These are phyloP conservation scores for Euphorbia peplus DNA, from an alignment of 345 rosid genomes.

Conservation along the genomic window DNA sequence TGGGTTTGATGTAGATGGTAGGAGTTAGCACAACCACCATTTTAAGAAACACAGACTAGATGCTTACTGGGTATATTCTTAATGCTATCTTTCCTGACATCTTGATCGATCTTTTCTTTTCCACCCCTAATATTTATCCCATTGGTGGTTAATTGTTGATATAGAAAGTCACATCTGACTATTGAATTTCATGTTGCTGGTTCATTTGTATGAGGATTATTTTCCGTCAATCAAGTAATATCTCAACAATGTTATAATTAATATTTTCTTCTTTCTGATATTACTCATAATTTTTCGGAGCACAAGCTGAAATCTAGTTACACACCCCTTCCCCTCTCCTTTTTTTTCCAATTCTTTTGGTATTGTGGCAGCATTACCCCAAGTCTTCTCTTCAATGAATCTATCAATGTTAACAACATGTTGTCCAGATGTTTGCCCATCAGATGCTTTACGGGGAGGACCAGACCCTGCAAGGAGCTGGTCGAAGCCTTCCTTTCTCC, in stretches of 20 bases:
- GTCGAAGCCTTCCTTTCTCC: neutral
- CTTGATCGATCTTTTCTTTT: neutral
- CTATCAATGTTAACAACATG: neutral
- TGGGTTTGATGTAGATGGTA: slow-evolving; percentile 74
- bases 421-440: neutral
- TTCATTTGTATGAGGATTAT: neutral
- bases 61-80: slow-evolving; percentile 6
- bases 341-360: neutral
- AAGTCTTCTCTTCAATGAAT: neutral
- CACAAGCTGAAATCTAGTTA: neutral
- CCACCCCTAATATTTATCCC: neutral
- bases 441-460: neutral
- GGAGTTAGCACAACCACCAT: slow-evolving; percentile 36
- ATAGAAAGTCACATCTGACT: neutral
- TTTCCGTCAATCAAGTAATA: neutral
- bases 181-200: neutral
- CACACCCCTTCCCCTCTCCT: neutral
- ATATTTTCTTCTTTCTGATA: slow-evolving; percentile 4
- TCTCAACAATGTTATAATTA: neutral
- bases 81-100: neutral
- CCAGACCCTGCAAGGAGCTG: neutral
- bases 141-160: slow-evolving; percentile 10
- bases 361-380: neutral
- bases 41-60: slow-evolving; percentile 4
- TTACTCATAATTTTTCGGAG: slow-evolving; percentile 5